A percentile compares a stretch with the other conserved stretches of the same genome.
Conservation (phyloP, 208 protist genomes). For the Acanthamoeba royreba region DNA sequence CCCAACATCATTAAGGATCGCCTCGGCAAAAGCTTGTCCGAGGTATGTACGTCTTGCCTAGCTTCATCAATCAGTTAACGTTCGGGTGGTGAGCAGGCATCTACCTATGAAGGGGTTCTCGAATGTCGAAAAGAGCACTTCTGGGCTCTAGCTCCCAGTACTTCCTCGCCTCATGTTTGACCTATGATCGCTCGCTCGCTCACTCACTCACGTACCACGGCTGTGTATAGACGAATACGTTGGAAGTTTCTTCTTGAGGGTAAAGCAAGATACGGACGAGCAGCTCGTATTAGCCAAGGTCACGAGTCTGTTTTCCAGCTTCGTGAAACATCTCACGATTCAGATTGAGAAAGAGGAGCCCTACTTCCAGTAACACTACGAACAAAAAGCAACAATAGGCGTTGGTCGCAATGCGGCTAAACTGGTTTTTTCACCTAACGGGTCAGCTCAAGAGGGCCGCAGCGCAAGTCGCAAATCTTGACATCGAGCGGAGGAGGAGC, state of each 20-base stretch:
- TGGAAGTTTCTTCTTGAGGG: background rate
- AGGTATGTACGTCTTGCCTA: no score
- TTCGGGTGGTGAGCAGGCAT: no score
- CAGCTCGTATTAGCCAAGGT: background rate
- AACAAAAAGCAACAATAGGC: background rate
- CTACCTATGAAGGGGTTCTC: background rate
- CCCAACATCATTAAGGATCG: background rate
- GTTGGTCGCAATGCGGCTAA: no score
- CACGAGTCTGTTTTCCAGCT: background rate
- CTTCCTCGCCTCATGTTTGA: background rate
- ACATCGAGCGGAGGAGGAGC: no score
- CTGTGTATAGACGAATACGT: background rate
- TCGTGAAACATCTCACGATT: conserved; percentile 11
- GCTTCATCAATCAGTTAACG: no score
- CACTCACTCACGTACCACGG: conserved; percentile 40
- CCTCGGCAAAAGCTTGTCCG: background rate
- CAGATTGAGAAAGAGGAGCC: conserved; percentile 30
- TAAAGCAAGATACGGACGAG: background rate
- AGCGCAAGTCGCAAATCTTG: no score
- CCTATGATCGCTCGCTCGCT: no score
- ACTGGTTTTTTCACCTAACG: no score
- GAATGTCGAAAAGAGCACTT: background rate
- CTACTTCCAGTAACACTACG: background rate
- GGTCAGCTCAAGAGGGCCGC: no score
- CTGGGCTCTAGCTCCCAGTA: background rate